Evolutionary conservation across 495 filamentous ascomycete genomes (phyloP), one percentile per base, ranked within the genome.

Genomic region (Xylaria nigripes): DNA sequence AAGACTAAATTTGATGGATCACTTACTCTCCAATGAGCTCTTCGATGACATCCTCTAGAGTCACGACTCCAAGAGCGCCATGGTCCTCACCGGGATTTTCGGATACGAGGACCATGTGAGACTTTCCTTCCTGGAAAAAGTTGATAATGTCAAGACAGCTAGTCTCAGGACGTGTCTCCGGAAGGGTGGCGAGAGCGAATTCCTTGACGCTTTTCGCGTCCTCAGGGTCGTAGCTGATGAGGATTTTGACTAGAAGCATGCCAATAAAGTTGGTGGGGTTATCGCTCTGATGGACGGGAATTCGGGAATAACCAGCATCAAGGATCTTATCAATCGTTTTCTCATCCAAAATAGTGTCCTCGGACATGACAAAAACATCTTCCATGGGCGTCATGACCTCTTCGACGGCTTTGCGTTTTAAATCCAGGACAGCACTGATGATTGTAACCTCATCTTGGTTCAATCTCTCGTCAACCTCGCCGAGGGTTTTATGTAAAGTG

Each of bases 41-140:
- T 67, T 98, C 93, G 56, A 97, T 97, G 10, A 97, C 94, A 72
- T 98, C 93, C 69, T 98, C 93, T 2, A 98, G 72, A 0, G 93
- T 98, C 10, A 97, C 87, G 1, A 98, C 93, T 21, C 93, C 93
- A 15, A 96, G 72, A 1, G 91, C 89, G 34, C 93, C 93, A 55
- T 86, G 82, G 62, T 94, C 84, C 56, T 94, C 86, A 12, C 93
- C 90, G 2, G 93, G 93, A 54, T 76, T 83, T 59, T 95, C 87
- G 6, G 90, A 95, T 9, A 96, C 91, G 23, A 98, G 77, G 9
- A 97, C 92, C 94, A 98, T 97, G 69, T 98, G 93, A 9, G 90
- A 95, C 67, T 97, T 97, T 48, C 93, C 93, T 71, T 98, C 92
- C 67, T 98, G 93, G 73, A 98, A 98, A 72, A 95, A 98, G 72